These are phyloP conservation scores for Umbelopsis sp. DNA, from an alignment of 192 early-diverging fungal species.

Conservation along the genomic window DNA sequence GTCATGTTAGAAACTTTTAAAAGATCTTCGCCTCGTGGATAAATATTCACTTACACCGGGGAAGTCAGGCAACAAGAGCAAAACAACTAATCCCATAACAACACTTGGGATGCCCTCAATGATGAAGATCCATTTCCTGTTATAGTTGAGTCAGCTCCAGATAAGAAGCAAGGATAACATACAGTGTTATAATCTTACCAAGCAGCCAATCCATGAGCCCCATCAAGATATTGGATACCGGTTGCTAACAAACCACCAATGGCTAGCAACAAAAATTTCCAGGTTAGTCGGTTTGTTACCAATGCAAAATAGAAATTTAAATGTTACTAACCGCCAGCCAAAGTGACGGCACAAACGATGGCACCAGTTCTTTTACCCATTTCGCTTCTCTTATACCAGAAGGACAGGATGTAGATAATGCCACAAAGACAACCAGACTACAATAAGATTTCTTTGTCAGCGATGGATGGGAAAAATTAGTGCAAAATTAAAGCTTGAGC, in stretches of 20 bases:
- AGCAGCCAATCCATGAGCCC: slow-evolving; percentile 31
- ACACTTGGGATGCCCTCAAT: slow-evolving; percentile 64
- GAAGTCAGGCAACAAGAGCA: slow-evolving; percentile 46
- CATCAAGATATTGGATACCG: slow-evolving; percentile 54
- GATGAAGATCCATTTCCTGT: slow-evolving; percentile 56
- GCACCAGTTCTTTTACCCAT: slow-evolving; percentile 50
- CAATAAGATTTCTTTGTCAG: not conserved
- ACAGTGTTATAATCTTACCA: slow-evolving; percentile 1
- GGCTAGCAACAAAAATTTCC: slow-evolving; percentile 1
- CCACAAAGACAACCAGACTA: slow-evolving; percentile 45
- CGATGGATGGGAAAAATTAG: not conserved
- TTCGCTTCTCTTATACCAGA: slow-evolving; percentile 65
- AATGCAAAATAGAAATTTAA: not conserved
- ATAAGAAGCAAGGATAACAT: not conserved
- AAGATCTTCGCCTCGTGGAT: not conserved
- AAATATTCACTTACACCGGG: slow-evolving; percentile 23
- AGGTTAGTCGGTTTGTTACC: not conserved
- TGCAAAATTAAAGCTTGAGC: not conserved
- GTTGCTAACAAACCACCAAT: slow-evolving; percentile 67
- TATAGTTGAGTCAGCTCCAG: too few species aligned
- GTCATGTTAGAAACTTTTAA: not conserved
- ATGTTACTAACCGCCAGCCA: slow-evolving; percentile 43
- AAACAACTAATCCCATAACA: slow-evolving; percentile 37
- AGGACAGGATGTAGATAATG: slow-evolving; percentile 51
- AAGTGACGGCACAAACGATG: slow-evolving; percentile 51